Evolutionary conservation across 139 green algal genomes (phyloP), one percentile per base, ranked within the genome.

Genomic region (Nannochloris sp.): DNA sequence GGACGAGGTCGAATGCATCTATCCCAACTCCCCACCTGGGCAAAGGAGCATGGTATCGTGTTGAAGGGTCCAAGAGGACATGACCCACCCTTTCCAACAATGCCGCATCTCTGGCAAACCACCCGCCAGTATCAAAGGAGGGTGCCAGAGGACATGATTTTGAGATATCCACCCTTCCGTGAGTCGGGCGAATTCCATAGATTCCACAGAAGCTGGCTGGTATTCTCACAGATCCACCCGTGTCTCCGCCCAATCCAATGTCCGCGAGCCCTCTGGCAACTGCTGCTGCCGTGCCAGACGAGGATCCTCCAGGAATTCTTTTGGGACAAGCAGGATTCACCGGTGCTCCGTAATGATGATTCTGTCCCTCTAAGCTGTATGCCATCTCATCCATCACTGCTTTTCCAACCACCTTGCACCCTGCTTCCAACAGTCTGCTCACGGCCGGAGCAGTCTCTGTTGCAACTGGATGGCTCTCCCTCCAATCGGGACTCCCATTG

Each of bases 341-440:
- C 2, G 90, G 89, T 3, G 86, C 90, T 37, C 92, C 91, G 61
- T 95, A 96, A 67, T 95, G 89, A 10, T 68, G 51, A 51, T 95
- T 96, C 58, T 96, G 79, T 0, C 90, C 85, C 16, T 79, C 70
- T 34, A 93, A 57, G 23, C 36, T 66, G 59, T 77, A 85, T 2
- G 74, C 90, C 63, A 97, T 68, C 78, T 97, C 91, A 64, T 96
- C 90, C 90, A 97, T 93, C 67, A 94, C 80, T 3, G 87, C 89
- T 59, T 86, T 96, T 27, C 89, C 88, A 6, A 81, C 37, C 6
- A 86, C 15, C 0, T 21, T 77, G 2, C 82, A 90, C 6, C 90
- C 90, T 0, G 85, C 85, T 14, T 78, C 63, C 16, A 97, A 61
- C 57, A 96, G 61, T 3, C 74, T 72, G 73, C 84, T 64, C 15